Evolutionary conservation across 495 filamentous ascomycete species (phyloP).

Genomic region (Hyphodiscus hymeniophilus): DNA sequence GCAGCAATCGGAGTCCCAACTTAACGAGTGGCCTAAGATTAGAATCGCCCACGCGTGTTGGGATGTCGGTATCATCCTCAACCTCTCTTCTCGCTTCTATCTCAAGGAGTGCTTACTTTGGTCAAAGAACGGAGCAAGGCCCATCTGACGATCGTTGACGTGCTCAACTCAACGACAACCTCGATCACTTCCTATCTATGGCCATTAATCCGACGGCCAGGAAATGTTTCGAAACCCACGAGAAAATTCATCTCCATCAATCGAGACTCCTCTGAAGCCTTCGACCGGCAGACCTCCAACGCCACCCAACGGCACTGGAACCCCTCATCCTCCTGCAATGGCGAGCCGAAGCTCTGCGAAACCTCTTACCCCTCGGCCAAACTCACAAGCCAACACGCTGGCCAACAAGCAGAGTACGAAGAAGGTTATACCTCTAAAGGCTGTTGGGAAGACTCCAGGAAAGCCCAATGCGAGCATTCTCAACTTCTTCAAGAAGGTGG

Average conservation of each 20-base stretch:
- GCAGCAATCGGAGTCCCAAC: too few species aligned
- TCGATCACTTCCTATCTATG: not conserved
- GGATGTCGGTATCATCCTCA: too few species aligned
- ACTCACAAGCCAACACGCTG: slow-evolving; percentile 17
- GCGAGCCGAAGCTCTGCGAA: slow-evolving; percentile 20
- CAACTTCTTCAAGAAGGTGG: slow-evolving; percentile 73
- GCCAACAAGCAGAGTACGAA: slow-evolving; percentile 5
- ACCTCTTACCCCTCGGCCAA: slow-evolving; percentile 20
- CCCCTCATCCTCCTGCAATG: slow-evolving; percentile 16
- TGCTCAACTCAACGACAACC: not conserved
- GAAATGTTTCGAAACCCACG: slow-evolving; percentile 37
- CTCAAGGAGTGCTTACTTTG: too few species aligned
- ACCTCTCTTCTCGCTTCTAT: too few species aligned
- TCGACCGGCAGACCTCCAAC: slow-evolving; percentile 35
- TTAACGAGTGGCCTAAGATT: too few species aligned
- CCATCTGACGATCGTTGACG: not conserved
- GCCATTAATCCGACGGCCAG: not conserved
- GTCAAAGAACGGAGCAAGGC: too few species aligned
- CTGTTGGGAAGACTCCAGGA: slow-evolving; percentile 4
- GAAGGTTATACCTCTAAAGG: slow-evolving; percentile 4
- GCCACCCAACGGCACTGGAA: slow-evolving; percentile 24
- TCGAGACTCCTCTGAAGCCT: slow-evolving; percentile 20
- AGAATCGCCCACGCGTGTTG: too few species aligned
- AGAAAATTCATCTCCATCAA: slow-evolving; percentile 22
- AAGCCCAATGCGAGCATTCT: slow-evolving; percentile 63